A percentile compares a stretch with the other conserved stretches of the same genome.
phyloP scores from a whole-genome alignment of 805 yeast genomes.

The Candida ulmi region DNA sequence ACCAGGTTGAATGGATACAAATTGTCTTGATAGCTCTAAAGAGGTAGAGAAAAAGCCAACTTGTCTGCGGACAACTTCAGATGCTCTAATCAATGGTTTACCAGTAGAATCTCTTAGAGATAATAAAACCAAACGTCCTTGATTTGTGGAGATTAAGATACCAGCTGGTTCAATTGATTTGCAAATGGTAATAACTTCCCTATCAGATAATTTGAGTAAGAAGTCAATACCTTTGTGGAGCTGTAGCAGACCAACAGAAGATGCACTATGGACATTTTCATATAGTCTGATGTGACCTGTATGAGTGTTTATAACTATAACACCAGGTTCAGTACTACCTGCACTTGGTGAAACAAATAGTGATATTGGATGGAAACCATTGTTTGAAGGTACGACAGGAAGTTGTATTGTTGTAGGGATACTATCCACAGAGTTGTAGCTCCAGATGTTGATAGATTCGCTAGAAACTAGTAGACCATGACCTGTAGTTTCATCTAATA shows the following conservation, averaged over 20 bases:
- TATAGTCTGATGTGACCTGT: slow-evolving; percentile 61
- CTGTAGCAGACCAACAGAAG: slow-evolving; percentile 54
- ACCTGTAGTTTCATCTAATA: slow-evolving; percentile 24
- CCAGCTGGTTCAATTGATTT: slow-evolving; percentile 73
- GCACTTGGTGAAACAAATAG: slow-evolving; percentile 53
- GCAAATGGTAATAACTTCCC: slow-evolving; percentile 53
- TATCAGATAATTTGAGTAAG: slow-evolving; percentile 36
- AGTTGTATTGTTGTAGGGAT: slow-evolving; percentile 54
- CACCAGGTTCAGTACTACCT: slow-evolving; percentile 56
- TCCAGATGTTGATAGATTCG: slow-evolving; percentile 61
- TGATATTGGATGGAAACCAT: slow-evolving; percentile 42
- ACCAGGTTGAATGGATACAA: slow-evolving; percentile 56
- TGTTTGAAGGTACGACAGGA: slow-evolving; percentile 24
- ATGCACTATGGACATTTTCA: slow-evolving; percentile 69
- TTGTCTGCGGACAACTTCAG: slow-evolving; percentile 24
- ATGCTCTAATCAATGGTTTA: slow-evolving; percentile 37
- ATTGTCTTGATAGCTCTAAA: slow-evolving; percentile 29
- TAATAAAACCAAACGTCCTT: slow-evolving; percentile 58
- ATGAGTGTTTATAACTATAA: slow-evolving; percentile 55
- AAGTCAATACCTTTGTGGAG: slow-evolving; percentile 29
- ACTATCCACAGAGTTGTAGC: slow-evolving; percentile 54
- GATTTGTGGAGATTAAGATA: slow-evolving; percentile 60
- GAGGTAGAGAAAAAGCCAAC: slow-evolving; percentile 29
- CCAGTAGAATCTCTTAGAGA: slow-evolving; percentile 66
- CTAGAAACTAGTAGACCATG: slow-evolving; percentile 26